Conservation (phyloP, 371 early-diverging fungal genomes). For the Apophysomyces ossiformis region DNA sequence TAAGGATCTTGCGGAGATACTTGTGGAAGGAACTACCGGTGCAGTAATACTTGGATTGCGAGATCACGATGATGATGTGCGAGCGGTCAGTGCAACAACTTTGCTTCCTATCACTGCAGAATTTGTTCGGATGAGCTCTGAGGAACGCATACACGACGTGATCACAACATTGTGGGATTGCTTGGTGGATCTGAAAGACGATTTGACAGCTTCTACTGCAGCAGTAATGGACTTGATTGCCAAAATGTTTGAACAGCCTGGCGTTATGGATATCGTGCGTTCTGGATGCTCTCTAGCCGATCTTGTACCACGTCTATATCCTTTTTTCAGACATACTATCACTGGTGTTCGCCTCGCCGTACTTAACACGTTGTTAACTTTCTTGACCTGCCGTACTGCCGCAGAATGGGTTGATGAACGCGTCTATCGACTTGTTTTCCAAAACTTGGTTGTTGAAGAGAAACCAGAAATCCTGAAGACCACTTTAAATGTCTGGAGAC, state of each 20-base stretch:
- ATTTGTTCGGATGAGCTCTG: constrained; percentile 67
- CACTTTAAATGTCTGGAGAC: constrained; percentile 76
- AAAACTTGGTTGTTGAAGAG: constrained; percentile 92
- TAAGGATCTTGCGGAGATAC: constrained; percentile 76
- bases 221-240: constrained; percentile 94
- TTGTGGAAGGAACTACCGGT: constrained; percentile 66
- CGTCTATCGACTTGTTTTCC: constrained; percentile 81
- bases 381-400: constrained; percentile 70
- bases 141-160: constrained; percentile 71
- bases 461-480: constrained; percentile 67
- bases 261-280: constrained; percentile 64
- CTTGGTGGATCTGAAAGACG: constrained; percentile 82
- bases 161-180: constrained; percentile 87
- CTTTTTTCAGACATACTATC: constrained; percentile 94
- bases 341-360: constrained; percentile 87
- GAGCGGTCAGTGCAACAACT: constrained; percentile 90
- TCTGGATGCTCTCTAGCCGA: constrained; percentile 57
- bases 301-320: constrained; percentile 85
- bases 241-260: constrained; percentile 72
- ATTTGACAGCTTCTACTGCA: constrained; percentile 91
- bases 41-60: constrained; percentile 65
- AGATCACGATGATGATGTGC: constrained; percentile 93
- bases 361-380: constrained; percentile 77
- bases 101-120: constrained; percentile 86
- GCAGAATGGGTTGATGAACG: constrained; percentile 80